phyloP scores from a whole-genome alignment of 768 basidiomycete species.

The Amanita subjunquillea region DNA sequence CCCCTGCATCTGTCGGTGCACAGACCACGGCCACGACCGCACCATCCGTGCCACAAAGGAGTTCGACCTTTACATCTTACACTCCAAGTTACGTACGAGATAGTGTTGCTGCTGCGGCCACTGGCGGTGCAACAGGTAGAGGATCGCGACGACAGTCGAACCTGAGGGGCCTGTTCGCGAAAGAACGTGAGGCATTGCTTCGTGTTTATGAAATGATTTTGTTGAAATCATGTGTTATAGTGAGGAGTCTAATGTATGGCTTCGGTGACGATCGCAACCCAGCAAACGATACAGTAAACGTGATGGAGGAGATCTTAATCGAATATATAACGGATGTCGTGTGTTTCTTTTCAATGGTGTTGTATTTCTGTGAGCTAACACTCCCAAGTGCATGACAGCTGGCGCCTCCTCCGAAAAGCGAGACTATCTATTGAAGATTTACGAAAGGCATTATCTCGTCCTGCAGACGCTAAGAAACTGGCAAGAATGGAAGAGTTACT shows the following conservation, averaged over 20 bases:
- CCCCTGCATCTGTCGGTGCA: conserved; percentile 17
- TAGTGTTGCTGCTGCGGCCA: conserved; percentile 26
- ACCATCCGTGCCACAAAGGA: conserved; percentile 15
- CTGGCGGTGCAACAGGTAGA: conserved; percentile 32
- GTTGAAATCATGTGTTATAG: conserved; percentile 25
- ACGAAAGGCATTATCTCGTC: conserved; percentile 65
- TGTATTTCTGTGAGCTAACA: conserved; percentile 2
- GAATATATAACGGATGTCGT: conserved; percentile 90
- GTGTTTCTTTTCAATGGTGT: conserved; percentile 22
- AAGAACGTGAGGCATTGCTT: conserved; percentile 53
- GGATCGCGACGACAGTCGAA: conserved; percentile 55
- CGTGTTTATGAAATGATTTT: not conserved
- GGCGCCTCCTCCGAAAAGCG: conserved; percentile 60
- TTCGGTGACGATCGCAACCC: conserved; percentile 90
- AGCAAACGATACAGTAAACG: conserved; percentile 77
- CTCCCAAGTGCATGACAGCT: conserved; percentile 58
- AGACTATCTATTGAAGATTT: conserved; percentile 84
- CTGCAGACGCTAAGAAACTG: conserved; percentile 87
- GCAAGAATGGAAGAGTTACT: conserved; percentile 87
- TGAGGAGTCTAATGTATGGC: conserved; percentile 83
- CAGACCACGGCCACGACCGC: conserved; percentile 8
- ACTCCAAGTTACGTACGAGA: conserved; percentile 45
- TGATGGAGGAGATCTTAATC: conserved; percentile 90
- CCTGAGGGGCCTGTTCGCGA: conserved; percentile 66
- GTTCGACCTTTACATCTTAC: conserved; percentile 48